Evolutionary conservation across 768 basidiomycete species (phyloP).

Genomic region (Cystobasidium onofrii): DNA sequence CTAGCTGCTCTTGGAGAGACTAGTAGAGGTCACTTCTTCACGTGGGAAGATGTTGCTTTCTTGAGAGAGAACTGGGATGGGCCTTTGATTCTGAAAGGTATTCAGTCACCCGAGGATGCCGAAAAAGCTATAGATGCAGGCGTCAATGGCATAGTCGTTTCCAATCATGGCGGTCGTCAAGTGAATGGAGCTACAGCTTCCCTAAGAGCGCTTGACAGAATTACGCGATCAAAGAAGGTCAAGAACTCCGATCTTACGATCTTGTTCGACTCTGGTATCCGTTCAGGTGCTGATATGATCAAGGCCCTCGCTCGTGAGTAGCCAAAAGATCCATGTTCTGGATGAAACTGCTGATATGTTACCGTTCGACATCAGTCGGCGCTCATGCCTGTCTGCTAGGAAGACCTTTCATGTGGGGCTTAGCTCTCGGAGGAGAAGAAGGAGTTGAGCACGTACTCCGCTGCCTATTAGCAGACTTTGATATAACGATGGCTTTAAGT

Average conservation of each 20-base stretch:
- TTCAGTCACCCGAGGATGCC: slow-evolving; percentile 38
- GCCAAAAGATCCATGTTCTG: not conserved
- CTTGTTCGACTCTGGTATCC: slow-evolving; percentile 35
- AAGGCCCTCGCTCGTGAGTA: slow-evolving; percentile 35
- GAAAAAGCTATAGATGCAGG: slow-evolving; percentile 39
- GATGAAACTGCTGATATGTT: not conserved
- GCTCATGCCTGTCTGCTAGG: slow-evolving; percentile 13
- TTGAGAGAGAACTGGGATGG: slow-evolving; percentile 45
- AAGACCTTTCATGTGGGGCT: slow-evolving; percentile 27
- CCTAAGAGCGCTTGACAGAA: slow-evolving; percentile 9
- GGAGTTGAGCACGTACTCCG: slow-evolving; percentile 29
- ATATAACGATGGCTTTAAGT: slow-evolving; percentile 29
- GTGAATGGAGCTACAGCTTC: slow-evolving; percentile 26
- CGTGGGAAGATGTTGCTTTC: slow-evolving; percentile 41
- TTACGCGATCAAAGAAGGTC: slow-evolving; percentile 34
- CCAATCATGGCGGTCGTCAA: slow-evolving; percentile 42
- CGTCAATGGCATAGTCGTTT: slow-evolving; percentile 40
- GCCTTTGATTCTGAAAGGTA: slow-evolving; percentile 55
- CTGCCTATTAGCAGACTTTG: slow-evolving; percentile 22
- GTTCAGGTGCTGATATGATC: slow-evolving; percentile 37
- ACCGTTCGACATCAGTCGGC: slow-evolving; percentile 1
- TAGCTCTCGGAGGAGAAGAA: slow-evolving; percentile 29
- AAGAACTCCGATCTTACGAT: slow-evolving; percentile 34
- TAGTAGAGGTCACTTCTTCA: not conserved
- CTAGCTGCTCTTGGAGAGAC: not conserved